Evolutionary conservation across 2,329 filamentous ascomycete species (phyloP).

Genomic region (Fusarium pseudoanthophilum): DNA sequence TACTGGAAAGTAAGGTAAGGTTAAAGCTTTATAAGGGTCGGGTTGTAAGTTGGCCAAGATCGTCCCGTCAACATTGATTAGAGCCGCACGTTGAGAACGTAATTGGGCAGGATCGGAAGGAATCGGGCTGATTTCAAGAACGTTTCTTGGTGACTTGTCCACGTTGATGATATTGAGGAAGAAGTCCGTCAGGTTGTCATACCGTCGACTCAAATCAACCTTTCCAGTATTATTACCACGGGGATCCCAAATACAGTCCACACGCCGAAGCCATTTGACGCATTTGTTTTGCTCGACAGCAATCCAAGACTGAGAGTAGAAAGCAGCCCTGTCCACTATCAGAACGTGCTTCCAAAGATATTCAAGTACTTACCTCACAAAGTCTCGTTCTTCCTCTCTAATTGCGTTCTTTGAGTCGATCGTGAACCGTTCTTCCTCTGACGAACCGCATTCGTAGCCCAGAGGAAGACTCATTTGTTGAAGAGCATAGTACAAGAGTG

Average conservation of each 20-base stretch:
- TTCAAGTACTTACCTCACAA: neutral
- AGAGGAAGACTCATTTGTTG: rapidly evolving
- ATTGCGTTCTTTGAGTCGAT: neutral
- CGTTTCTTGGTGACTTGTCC: neutral
- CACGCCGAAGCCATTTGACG: neutral
- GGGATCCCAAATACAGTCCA: neutral
- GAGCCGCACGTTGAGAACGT: neutral
- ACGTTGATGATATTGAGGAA: neutral
- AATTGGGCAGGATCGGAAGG: neutral
- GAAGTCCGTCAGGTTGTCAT: neutral
- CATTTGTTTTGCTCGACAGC: neutral
- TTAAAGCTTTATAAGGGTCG: neutral
- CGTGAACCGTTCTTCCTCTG: neutral
- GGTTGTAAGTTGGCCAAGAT: neutral
- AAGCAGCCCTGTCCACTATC: neutral
- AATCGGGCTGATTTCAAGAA: neutral
- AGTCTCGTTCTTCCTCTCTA: neutral
- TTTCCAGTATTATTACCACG: neutral
- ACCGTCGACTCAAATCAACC: neutral
- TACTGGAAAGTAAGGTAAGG: neutral
- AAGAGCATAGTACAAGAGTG: neutral
- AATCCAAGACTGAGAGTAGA: neutral
- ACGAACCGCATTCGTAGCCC: too few relatives aligned
- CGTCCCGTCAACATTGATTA: neutral
- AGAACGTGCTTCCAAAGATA: neutral